Evolutionary conservation across 1,284 basidiomycete genomes (phyloP), one percentile per base, ranked within the genome.

Genomic region (Heimioporus retisporus): DNA sequence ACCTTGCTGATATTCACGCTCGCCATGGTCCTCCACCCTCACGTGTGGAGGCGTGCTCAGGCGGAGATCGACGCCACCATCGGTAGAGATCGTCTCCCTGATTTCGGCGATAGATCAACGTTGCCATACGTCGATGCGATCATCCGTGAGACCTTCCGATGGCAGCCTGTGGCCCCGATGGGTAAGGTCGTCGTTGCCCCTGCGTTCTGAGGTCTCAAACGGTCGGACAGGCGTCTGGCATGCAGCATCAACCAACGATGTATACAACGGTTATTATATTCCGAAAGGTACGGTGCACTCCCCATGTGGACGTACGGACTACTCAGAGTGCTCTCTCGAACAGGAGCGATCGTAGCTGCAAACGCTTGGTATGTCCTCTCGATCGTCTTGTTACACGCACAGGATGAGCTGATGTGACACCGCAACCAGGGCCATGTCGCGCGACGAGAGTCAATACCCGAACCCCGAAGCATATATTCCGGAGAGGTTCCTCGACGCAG

Each of bases 91-190:
- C 72, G 80, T 14, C 72, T 85, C 3, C 84, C 84, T 2, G 73
- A 72, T 2, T 80, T 83, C 42, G 71, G 70, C 15, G 85, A 86
- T 55, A 69, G 78, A 35, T 62, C 74, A 2, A 62, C 63, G 1
- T 70, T 86, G 42, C 81, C 80, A 0, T 85, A 83, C 55, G 63
- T 84, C 8, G 72, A 77, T 10, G 80, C 79, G 0, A 56, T 83
- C 19, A 64, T 85, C 21, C 80, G 80, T 44, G 85, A 86, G 69
- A 79, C 40, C 19, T 43, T 71, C 65, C 74, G 75, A 44, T 75
- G 75, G 74, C 55, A 61, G 2, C 75, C 68, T 0, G 63, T 67
- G 11, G 35, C 62, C 3, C 75, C 74, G 23, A 13, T 75, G 13
- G 61, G 71, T 73, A 42, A 59, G 53, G 40, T 35, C 4, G 11